Evolutionary conservation across 768 basidiomycete species (phyloP), one percentile per base, ranked within the genome.

Genomic region (Dacryopinax spathularia): DNA sequence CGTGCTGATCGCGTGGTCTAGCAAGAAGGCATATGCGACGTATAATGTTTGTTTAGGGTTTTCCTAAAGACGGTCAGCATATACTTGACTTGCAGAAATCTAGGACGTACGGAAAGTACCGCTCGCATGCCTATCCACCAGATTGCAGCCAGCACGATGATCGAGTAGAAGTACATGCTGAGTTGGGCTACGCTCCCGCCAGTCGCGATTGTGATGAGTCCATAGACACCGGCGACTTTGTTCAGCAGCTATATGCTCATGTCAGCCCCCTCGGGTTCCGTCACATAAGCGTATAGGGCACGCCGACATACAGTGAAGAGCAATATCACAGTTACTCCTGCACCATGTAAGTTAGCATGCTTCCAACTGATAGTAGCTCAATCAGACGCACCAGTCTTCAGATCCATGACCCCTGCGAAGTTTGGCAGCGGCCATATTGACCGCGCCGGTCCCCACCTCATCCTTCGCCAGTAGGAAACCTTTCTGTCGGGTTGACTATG

Each of bases 161-260:
- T 85, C 10, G 94, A 97, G 77, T 99, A 99, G 20, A 93, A 79
- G 75, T 98, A 98, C 71, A 95, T 80, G 73, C 85, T 89, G 65
- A 97, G 80, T 75, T 99, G 96, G 0, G 88, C 85, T 68, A 92
- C 84, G n/a, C 87, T 85, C n/a, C 88, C 87, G 33, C 75, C 76
- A 0, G 88, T 88, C 65, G 93, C 75, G 63, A 93, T 82, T 4
- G 93, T 94, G 64, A 99, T 86, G 64, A 99, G 82, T 63, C 96
- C 96, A 72, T 98, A 99, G 9, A 97, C 83, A 60, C 96, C 95
- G 20, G 96, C 94, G 60, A 94, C 95, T 77, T 99, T 99, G 82
- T 99, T 99, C 68, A 99, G 78, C 62, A 92, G 76, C 89, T 89
- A 70, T 27, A 60, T 68, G 36, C 68, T 66, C n/a, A 41, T 60